phyloP scores from a whole-genome alignment of 176 grass and related monocot species.

The Stipa capillata region DNA sequence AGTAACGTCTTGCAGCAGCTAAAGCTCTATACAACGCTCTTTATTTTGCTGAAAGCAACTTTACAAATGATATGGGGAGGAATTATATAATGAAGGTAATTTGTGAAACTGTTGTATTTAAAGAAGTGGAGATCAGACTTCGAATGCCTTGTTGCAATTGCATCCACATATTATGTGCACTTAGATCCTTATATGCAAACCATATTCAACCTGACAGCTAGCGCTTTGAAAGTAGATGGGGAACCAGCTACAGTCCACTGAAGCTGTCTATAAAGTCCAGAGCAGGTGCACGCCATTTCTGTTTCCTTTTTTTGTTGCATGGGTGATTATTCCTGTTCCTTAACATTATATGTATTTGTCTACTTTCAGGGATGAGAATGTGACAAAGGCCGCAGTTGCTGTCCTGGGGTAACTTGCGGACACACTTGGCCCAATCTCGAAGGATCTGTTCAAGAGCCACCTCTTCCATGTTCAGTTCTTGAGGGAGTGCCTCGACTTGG shows the following conservation, averaged over 20 bases:
- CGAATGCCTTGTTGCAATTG: slow-evolving; percentile 89
- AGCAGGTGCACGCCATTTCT: slow-evolving; percentile 48
- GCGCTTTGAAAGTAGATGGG: slow-evolving; percentile 70
- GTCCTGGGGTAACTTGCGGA: slow-evolving; percentile 78
- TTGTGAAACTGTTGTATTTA: slow-evolving; percentile 70
- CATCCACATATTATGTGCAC: slow-evolving; percentile 75
- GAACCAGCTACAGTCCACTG: slow-evolving; percentile 70
- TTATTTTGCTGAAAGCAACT: slow-evolving; percentile 91
- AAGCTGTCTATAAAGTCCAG: slow-evolving; percentile 64
- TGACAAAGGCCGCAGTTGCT: slow-evolving; percentile 83
- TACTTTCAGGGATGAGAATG: slow-evolving; percentile 64
- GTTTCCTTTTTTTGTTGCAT: slow-evolving; percentile 1
- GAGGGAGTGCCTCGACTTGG: slow-evolving; percentile 54
- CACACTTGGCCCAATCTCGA: slow-evolving; percentile 55
- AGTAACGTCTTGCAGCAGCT: slow-evolving; percentile 78
- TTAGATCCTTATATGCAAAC: slow-evolving; percentile 69
- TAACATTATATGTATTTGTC: not conserved
- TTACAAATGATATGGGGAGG: slow-evolving; percentile 89
- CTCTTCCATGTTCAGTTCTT: slow-evolving; percentile 76
- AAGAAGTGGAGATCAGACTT: slow-evolving; percentile 73
- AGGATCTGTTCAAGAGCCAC: slow-evolving; percentile 49
- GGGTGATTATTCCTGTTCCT: not conserved
- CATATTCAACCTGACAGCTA: slow-evolving; percentile 68
- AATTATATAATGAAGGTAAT: slow-evolving; percentile 91
- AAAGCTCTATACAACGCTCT: slow-evolving; percentile 87